These are phyloP conservation scores for Solanum sparsipilum DNA, from an alignment of 257 asterid species.

Conservation along the genomic window DNA sequence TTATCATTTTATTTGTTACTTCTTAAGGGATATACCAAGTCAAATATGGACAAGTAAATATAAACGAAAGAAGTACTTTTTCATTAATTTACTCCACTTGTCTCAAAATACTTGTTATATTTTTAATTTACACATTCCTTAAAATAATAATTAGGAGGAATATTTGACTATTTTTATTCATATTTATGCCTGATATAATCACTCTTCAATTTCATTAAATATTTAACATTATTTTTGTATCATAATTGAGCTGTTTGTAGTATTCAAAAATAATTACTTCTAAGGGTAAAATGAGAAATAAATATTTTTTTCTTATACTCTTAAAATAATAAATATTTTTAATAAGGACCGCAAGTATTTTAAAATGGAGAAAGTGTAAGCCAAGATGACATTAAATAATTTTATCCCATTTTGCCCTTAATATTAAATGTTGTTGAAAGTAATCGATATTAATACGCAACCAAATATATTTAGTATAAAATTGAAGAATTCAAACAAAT, in stretches of 20 bases:
- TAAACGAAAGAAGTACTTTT: too few species aligned
- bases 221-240: background rate
- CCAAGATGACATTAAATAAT: background rate
- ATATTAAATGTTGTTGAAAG: background rate
- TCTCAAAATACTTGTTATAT: background rate
- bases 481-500: background rate
- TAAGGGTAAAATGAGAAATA: too few species aligned
- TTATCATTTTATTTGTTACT: too few species aligned
- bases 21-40: background rate
- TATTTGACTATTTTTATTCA: too few species aligned
- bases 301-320: background rate
- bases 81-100: background rate
- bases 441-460: background rate
- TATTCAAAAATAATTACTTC: too few species aligned
- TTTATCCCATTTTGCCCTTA: background rate
- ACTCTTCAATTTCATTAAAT: background rate
- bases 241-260: too few species aligned
- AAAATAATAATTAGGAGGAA: background rate
- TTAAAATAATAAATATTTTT: too few species aligned
- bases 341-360: background rate
- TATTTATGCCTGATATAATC: background rate
- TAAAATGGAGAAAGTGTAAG: background rate
- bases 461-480: background rate
- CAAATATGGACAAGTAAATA: too few species aligned
- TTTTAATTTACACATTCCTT: background rate